phyloP scores from a whole-genome alignment of 345 rosid genomes.

The Aurinia saxatilis region DNA sequence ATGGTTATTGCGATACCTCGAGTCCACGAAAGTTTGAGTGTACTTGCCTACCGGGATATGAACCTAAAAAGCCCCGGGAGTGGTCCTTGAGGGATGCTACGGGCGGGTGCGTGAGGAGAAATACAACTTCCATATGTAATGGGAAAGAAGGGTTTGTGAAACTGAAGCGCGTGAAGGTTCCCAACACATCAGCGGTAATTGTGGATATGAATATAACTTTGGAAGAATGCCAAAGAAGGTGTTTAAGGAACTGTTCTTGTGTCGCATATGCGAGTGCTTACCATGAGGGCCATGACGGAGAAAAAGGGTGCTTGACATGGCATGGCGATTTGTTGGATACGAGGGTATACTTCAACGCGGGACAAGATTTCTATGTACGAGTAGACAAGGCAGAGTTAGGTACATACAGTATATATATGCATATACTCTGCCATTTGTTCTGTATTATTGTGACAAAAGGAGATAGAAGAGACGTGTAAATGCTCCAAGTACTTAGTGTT shows the following conservation, averaged over 20 bases:
- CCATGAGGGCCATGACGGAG: slow-evolving; percentile 27
- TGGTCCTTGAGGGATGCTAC: too few species aligned
- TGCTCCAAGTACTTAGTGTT: background rate
- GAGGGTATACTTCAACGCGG: too few species aligned
- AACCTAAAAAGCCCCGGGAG: slow-evolving; percentile 39
- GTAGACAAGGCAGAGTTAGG: slow-evolving; percentile 47
- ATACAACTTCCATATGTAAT: too few species aligned
- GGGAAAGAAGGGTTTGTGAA: too few species aligned
- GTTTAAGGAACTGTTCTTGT: slow-evolving; percentile 52
- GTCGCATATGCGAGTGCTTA: slow-evolving; percentile 45
- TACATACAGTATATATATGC: too few species aligned
- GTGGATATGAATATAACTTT: slow-evolving; percentile 37
- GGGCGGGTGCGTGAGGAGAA: slow-evolving; percentile 44
- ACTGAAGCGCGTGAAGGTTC: too few species aligned
- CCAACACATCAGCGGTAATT: slow-evolving; percentile 34
- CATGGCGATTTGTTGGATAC: too few species aligned
- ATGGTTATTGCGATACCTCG: slow-evolving; percentile 36
- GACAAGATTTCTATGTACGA: too few species aligned
- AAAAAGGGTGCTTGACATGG: too few species aligned
- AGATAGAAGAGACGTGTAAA: background rate
- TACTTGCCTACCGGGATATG: slow-evolving; percentile 55
- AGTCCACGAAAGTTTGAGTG: slow-evolving; percentile 33
- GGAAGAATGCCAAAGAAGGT: slow-evolving; percentile 31
- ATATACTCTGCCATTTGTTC: background rate
- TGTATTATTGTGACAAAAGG: background rate